Conservation (phyloP, 371 early-diverging fungal species). For the Lichtheimia ornata region DNA sequence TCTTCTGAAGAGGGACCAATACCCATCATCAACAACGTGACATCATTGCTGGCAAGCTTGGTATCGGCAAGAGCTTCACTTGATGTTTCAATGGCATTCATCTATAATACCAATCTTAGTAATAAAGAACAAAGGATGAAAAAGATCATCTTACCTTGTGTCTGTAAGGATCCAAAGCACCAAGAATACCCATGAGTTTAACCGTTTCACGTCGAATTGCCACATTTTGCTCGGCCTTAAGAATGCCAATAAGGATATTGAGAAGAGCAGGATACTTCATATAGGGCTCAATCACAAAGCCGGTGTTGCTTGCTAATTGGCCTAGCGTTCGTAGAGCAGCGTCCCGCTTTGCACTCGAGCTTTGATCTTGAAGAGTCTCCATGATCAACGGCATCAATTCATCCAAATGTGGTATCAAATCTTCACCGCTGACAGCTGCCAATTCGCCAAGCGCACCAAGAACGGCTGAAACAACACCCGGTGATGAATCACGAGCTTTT, state of each 20-base stretch:
- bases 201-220: slow-evolving; percentile 83
- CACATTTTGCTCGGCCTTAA: slow-evolving; percentile 80
- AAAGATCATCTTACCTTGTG: slow-evolving; percentile 64
- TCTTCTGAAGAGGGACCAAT: slow-evolving; percentile 79
- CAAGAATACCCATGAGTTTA: slow-evolving; percentile 91
- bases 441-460: slow-evolving; percentile 89
- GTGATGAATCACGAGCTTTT: slow-evolving; percentile 78
- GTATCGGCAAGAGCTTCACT: slow-evolving; percentile 61
- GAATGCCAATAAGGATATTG: slow-evolving; percentile 74
- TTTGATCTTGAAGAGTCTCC: slow-evolving; percentile 91
- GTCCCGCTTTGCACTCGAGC: slow-evolving; percentile 81
- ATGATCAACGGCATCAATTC: slow-evolving; percentile 86
- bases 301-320: slow-evolving; percentile 83
- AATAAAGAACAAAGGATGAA: not conserved
- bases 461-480: slow-evolving; percentile 83
- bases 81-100: slow-evolving; percentile 54
- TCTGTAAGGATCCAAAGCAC: slow-evolving; percentile 94
- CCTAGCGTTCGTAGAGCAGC: slow-evolving; percentile 89
- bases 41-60: slow-evolving; percentile 62
- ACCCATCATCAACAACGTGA: slow-evolving; percentile 71
- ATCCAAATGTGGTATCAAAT: slow-evolving; percentile 80
- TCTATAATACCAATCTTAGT: slow-evolving; percentile 14
- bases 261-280: slow-evolving; percentile 86
- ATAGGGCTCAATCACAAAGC: slow-evolving; percentile 92
- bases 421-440: slow-evolving; percentile 85